Conservation (phyloP, 23 red algal species). For the Pyropia yezoensis region DNA sequence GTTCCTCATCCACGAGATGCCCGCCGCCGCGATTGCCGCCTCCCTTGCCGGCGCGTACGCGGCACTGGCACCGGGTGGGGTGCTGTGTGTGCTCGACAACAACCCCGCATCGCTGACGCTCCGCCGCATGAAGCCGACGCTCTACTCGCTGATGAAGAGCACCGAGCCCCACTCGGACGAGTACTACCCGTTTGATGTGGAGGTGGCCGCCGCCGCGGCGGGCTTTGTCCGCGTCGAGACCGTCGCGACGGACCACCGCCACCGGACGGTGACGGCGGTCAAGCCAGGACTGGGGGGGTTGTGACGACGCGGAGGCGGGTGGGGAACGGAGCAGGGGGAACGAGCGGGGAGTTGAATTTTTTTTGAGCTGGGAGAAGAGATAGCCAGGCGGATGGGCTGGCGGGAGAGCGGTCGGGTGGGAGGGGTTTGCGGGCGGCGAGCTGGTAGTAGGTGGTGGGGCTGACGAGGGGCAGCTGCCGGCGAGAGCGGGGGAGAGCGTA, state of each 20-base stretch:
- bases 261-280: conserved; percentile 29
- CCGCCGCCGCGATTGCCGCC: conserved; percentile 19
- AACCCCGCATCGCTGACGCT: conserved; percentile 28
- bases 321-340: too few relatives aligned
- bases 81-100: conserved; percentile 42
- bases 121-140: conserved; percentile 26
- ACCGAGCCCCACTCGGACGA: conserved; percentile 68
- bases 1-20: conserved; percentile 57
- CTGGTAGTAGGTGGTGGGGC: too few relatives aligned
- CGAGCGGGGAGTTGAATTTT: too few relatives aligned
- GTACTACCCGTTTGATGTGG: conserved; percentile 54
- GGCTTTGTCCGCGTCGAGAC: conserved; percentile 27
- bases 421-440: too few relatives aligned
- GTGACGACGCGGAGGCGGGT: not conserved
- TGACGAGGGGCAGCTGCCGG: too few relatives aligned
- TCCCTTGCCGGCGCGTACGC: conserved; percentile 20
- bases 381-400: too few relatives aligned
- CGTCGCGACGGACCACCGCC: conserved; percentile 10
- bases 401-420: too few relatives aligned
- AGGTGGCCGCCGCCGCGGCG: not conserved
- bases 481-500: too few relatives aligned
- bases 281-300: conserved; percentile 1
- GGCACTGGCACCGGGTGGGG: conserved; percentile 21
- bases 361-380: too few relatives aligned
- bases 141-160: conserved; percentile 55